Conservation (phyloP, 805 yeast species). For the Danielia oregonensis region DNA sequence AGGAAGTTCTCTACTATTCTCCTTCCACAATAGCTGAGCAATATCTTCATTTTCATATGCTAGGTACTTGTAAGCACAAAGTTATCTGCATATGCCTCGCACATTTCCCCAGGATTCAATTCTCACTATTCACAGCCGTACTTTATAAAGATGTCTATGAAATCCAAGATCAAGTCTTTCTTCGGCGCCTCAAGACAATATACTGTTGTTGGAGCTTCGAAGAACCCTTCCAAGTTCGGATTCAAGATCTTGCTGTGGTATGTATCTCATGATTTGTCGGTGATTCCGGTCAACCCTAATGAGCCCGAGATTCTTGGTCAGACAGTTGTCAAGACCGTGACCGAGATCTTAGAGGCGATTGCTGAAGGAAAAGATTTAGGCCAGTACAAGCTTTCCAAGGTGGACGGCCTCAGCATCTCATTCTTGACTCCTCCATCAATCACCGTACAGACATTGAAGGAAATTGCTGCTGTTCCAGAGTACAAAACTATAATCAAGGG, state of each 20-base stretch:
- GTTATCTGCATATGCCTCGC: too few relatives aligned
- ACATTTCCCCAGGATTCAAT: too few relatives aligned
- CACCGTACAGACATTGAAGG: conserved; percentile 36
- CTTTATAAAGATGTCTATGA: conserved; percentile 44
- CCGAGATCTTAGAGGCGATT: conserved; percentile 23
- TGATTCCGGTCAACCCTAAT: conserved; percentile 63
- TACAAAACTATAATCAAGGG: conserved; percentile 44
- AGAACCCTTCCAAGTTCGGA: conserved; percentile 63
- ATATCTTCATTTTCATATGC: too few relatives aligned
- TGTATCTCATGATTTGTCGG: conserved; percentile 50
- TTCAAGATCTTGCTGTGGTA: conserved; percentile 71
- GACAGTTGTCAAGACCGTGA: conserved; percentile 31
- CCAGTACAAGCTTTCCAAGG: conserved; percentile 20
- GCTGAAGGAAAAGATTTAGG: conserved; percentile 16
- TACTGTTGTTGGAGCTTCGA: conserved; percentile 71
- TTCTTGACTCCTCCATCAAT: conserved; percentile 74
- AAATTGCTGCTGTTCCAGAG: conserved; percentile 38
- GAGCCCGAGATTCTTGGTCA: conserved; percentile 45
- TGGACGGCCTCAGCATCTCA: conserved; percentile 53
- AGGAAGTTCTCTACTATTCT: too few relatives aligned
- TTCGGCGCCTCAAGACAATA: conserved; percentile 51
- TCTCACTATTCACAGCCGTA: too few relatives aligned
- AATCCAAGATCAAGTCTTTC: conserved; percentile 38
- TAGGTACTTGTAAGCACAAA: too few relatives aligned
- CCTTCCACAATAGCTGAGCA: too few relatives aligned